Conservation (phyloP, 2,329 filamentous ascomycete genomes). For the Ilyonectria sp. region DNA sequence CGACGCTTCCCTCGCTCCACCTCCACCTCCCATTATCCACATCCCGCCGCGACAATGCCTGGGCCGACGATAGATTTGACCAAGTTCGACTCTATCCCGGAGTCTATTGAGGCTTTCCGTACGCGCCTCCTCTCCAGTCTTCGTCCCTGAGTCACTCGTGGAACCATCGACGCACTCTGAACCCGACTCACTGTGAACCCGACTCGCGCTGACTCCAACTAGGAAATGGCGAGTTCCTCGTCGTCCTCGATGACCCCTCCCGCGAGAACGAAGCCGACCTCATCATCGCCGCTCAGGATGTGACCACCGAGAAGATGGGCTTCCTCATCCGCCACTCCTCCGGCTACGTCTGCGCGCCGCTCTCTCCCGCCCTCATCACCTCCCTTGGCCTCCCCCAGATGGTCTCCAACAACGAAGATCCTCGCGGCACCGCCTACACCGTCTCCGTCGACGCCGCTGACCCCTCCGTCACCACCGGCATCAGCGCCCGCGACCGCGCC, state of each 20-base stretch:
- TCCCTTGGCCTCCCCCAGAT: constrained; percentile 89
- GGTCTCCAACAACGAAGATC: constrained; percentile 83
- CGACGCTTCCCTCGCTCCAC: constrained; percentile 4
- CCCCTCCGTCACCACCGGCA: constrained; percentile 86
- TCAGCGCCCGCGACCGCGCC: constrained; percentile 89
- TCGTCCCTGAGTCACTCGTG: background rate
- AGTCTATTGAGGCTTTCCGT: constrained; percentile 76
- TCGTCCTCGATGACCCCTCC: constrained; percentile 91
- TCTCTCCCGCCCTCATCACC: constrained; percentile 78
- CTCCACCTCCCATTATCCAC: constrained; percentile 9
- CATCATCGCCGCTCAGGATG: constrained; percentile 89
- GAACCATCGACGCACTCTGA: background rate
- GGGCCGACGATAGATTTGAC: constrained; percentile 64
- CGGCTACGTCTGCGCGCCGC: constrained; percentile 91
- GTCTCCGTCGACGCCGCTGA: constrained; percentile 87
- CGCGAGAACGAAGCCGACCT: constrained; percentile 99
- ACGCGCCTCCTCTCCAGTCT: constrained; percentile 50
- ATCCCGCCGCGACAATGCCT: constrained; percentile 60
- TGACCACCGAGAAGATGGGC: constrained; percentile 92
- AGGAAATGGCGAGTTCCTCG: constrained; percentile 91
- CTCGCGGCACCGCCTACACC: constrained; percentile 93
- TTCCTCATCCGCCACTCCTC: constrained; percentile 95
- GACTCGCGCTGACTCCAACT: constrained; percentile 17
- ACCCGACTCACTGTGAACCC: background rate
- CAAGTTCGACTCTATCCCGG: constrained; percentile 76